Base-by-base conservation (phyloP, 495 filamentous ascomycete species). In the Hypoxylon lienhwacheense region DNA sequence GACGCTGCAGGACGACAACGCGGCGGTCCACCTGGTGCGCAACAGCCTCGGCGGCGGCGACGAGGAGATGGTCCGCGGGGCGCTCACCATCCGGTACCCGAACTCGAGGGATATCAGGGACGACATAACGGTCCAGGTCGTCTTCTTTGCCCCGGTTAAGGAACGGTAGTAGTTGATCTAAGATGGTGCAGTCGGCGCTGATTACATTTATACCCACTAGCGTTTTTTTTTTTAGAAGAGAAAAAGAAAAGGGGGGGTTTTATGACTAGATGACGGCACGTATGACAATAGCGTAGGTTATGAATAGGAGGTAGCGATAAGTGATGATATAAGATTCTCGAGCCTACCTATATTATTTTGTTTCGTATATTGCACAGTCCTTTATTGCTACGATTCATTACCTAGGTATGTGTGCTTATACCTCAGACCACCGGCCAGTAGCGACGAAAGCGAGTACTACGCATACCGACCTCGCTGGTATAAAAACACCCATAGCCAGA, bases 41-140 rank as follows among this genome's bases (percentile, higher is more conserved):
- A 87, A 88, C 59, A 78, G 80, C 3, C 66, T 87, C 7, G 84
- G 85, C 6, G 85, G 84, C 7, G 74, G 66, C 10, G 68, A 82
- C 47, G 74, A 81, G 20, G 79, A 83, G 50, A 57, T 82, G 69
- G 67, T 87, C 3, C 69, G 70, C 19, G 79, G 78, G 3, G 53
- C 79, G 28, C 65, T 86, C 54, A 77, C 73, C 5, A 70, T 77
- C 14, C 54, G 56, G 11, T 61, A 73, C 24, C 81, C 81, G 12
- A 74, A 68, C n/a, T 75, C 76, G 10, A 69, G 81, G 31, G 55
- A 66, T 47, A 64, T 75, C 12, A 59, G 75, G 31, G 83, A 86
- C 64, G 83, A 86, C 65, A 77, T 80, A 4, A 84, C 83, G 2
- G 76, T 86, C 16, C 78, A 85, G 55, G 83, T 87, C 3, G 72